These are phyloP conservation scores for Rehmannia glutinosa DNA, from an alignment of 257 asterid species.

Conservation along the genomic window DNA sequence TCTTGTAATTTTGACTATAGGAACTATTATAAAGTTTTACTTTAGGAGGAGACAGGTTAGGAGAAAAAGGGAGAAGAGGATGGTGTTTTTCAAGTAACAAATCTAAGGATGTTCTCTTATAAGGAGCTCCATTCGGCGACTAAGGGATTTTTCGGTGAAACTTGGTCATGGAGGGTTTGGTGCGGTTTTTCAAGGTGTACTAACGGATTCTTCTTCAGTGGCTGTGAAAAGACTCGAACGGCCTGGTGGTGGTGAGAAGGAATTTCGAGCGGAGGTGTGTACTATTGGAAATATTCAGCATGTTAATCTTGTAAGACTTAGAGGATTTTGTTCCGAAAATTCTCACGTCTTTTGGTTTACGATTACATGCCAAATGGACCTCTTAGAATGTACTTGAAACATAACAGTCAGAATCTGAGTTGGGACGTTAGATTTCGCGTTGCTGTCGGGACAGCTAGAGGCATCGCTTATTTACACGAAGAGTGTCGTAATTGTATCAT, in stretches of 20 bases:
- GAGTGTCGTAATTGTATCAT: constrained; percentile 65
- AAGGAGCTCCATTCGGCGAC: constrained; percentile 71
- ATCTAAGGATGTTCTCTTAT: constrained; percentile 59
- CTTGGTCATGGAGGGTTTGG: constrained; percentile 93
- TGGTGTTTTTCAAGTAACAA: constrained; percentile 49
- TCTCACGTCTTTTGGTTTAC: constrained; percentile 74
- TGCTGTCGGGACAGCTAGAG: constrained; percentile 64
- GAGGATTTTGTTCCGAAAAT: constrained; percentile 75
- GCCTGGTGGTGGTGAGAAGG: constrained; percentile 77
- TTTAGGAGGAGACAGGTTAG: constrained; percentile 34
- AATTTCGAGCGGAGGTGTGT: constrained; percentile 77
- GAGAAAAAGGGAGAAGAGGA: constrained; percentile 37
- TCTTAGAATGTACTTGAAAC: constrained; percentile 50
- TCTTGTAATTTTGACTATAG: constrained; percentile 36
- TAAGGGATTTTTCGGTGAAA: constrained; percentile 67
- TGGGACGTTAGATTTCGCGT: constrained; percentile 65
- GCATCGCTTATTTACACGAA: constrained; percentile 76
- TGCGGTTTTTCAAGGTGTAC: constrained; percentile 60
- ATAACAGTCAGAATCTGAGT: constrained; percentile 45
- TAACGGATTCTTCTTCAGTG: constrained; percentile 50
- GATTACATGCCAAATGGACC: constrained; percentile 89
- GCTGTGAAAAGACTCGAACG: constrained; percentile 84
- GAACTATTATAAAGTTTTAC: constrained; percentile 26
- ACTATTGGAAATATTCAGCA: constrained; percentile 84
- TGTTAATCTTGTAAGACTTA: constrained; percentile 65